A percentile compares a stretch with the other conserved stretches of the same genome.
These are phyloP conservation scores for Coniosporium tulheliwenetii DNA, from an alignment of 2,329 filamentous ascomycete genomes.

Conservation along the genomic window DNA sequence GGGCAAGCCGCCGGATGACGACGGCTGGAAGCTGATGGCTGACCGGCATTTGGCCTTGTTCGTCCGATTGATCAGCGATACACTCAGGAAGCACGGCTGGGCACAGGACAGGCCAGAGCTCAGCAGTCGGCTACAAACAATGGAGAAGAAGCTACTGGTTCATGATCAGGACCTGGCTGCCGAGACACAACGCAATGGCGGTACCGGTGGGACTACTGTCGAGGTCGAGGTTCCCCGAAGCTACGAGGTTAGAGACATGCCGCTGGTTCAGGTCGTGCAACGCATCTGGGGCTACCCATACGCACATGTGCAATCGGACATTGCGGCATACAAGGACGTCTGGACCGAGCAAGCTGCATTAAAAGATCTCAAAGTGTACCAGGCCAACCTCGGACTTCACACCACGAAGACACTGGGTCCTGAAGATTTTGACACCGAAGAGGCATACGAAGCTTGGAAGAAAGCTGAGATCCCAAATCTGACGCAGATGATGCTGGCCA, in stretches of 20 bases:
- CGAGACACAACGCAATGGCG: slow-evolving; percentile 39
- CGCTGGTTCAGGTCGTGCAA: slow-evolving; percentile 73
- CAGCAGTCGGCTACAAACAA: slow-evolving; percentile 56
- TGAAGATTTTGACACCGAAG: slow-evolving; percentile 81
- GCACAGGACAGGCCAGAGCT: slow-evolving; percentile 75
- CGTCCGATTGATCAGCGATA: slow-evolving; percentile 67
- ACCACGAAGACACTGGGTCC: slow-evolving; percentile 60
- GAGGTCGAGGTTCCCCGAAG: slow-evolving; percentile 73
- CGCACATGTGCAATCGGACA: slow-evolving; percentile 70
- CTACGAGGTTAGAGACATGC: slow-evolving; percentile 95
- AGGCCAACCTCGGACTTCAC: slow-evolving; percentile 70
- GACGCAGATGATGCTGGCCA: slow-evolving; percentile 84
- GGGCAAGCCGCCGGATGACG: slow-evolving; percentile 60
- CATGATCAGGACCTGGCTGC: slow-evolving; percentile 81
- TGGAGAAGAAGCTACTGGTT: slow-evolving; percentile 86
- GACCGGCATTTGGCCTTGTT: slow-evolving; percentile 93
- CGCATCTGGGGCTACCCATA: slow-evolving; percentile 71
- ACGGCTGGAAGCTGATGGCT: slow-evolving; percentile 79
- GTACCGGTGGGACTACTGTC: slow-evolving; percentile 47
- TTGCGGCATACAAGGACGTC: slow-evolving; percentile 60
- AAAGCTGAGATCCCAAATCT: slow-evolving; percentile 76
- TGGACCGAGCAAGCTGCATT: slow-evolving; percentile 92
- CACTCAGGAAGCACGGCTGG: slow-evolving; percentile 71
- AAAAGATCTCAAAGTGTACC: slow-evolving; percentile 84
- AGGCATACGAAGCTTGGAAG: slow-evolving; percentile 81